phyloP scores from a whole-genome alignment of 805 yeast species.

The Candida piceae region DNA sequence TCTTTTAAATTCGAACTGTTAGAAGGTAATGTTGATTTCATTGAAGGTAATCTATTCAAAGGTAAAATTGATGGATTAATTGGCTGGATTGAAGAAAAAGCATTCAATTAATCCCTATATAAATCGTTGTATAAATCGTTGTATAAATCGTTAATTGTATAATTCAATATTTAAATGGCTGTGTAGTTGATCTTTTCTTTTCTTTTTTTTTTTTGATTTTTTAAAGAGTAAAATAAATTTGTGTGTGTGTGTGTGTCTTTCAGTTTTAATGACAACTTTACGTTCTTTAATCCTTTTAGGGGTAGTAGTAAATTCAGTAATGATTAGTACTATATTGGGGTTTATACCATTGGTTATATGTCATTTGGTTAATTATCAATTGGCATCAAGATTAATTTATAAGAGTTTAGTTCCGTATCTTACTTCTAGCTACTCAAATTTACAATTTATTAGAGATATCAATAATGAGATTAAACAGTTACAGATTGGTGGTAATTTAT shows the following conservation, averaged over 20 bases:
- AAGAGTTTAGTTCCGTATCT: conserved; percentile 12
- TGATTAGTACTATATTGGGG: conserved; percentile 10
- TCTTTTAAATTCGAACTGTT: conserved; percentile 60
- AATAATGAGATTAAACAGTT: too few species aligned
- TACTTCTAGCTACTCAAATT: background rate
- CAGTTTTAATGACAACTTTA: too few species aligned
- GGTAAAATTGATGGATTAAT: conserved; percentile 54
- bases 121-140: too few species aligned
- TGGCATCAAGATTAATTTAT: conserved; percentile 12
- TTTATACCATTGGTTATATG: conserved; percentile 6
- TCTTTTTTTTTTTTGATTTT: too few species aligned
- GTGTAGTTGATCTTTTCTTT: too few species aligned
- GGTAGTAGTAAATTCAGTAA: too few species aligned
- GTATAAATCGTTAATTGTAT: too few species aligned
- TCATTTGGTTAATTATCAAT: conserved; percentile 15
- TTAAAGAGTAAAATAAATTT: too few species aligned
- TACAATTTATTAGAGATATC: background rate
- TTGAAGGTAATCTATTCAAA: conserved; percentile 68
- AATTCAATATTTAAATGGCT: too few species aligned
- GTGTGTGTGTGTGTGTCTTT: too few species aligned
- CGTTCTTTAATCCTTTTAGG: too few species aligned
- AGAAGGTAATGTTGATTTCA: conserved; percentile 68
- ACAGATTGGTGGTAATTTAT: too few species aligned
- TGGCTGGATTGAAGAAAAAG: conserved; percentile 74
- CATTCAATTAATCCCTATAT: conserved; percentile 55